Percentiles rank a stretch among this genome's conserved stretches.
These are phyloP conservation scores for Populus simonii DNA, from an alignment of 345 rosid genomes.

Conservation along the genomic window DNA sequence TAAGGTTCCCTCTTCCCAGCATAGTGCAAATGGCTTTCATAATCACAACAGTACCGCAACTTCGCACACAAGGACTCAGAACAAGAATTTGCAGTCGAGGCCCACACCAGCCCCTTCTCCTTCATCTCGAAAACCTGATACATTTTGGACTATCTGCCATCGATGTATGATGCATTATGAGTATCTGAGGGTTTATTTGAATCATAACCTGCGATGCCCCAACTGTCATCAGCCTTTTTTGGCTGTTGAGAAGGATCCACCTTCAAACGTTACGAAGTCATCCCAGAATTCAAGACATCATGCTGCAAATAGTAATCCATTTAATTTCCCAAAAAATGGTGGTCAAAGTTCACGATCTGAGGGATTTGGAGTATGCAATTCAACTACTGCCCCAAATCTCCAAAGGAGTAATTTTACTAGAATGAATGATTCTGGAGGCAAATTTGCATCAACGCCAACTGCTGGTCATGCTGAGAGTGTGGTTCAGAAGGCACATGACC, in stretches of 20 bases:
- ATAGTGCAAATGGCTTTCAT: slow-evolving; percentile 46
- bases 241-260: slow-evolving; percentile 71
- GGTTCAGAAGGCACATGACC: slow-evolving; percentile 38
- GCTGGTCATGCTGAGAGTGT: slow-evolving; percentile 35
- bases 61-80: slow-evolving; percentile 29
- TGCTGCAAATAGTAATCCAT: slow-evolving; percentile 24
- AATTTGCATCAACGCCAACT: slow-evolving; percentile 23
- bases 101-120: slow-evolving; percentile 25
- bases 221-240: slow-evolving; percentile 60
- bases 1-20: slow-evolving; percentile 34
- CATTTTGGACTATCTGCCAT: slow-evolving; percentile 87
- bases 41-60: slow-evolving; percentile 28
- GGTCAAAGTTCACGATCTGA: slow-evolving; percentile 13
- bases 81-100: slow-evolving; percentile 15
- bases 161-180: slow-evolving; percentile 77
- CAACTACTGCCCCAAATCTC: slow-evolving; percentile 30
- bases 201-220: slow-evolving; percentile 78
- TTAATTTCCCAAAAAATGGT: slow-evolving; percentile 24
- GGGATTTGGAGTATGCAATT: slow-evolving; percentile 3
- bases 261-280: slow-evolving; percentile 48
- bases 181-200: slow-evolving; percentile 67
- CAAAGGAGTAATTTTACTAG: slow-evolving; percentile 37
- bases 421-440: slow-evolving; percentile 31
- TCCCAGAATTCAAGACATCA: slow-evolving; percentile 38
- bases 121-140: slow-evolving; percentile 39